Percentiles rank a stretch among this genome's conserved stretches.
Conservation (phyloP, 176 grass and related monocot species). For the Ensete ventricosum region DNA sequence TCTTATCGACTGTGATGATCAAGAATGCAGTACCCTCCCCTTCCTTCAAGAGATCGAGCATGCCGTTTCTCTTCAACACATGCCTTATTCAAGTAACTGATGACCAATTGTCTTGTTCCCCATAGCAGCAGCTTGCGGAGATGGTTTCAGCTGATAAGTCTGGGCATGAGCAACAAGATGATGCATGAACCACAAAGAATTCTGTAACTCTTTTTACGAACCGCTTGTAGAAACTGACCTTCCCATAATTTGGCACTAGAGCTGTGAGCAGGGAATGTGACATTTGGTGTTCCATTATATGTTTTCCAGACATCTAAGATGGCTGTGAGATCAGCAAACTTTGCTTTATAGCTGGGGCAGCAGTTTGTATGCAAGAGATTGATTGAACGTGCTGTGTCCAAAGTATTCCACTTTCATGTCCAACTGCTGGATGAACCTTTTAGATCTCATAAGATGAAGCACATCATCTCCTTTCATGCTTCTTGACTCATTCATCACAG, state of each 20-base stretch:
- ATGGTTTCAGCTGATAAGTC: constrained; percentile 27
- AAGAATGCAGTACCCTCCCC: constrained; percentile 46
- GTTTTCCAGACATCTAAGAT: background rate
- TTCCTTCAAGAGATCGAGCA: constrained; percentile 53
- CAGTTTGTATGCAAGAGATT: constrained; percentile 7
- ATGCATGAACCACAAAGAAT: background rate
- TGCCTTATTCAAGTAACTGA: constrained; percentile 62
- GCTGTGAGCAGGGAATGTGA: background rate
- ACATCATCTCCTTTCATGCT: background rate
- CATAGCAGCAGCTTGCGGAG: constrained; percentile 45
- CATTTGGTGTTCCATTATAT: background rate
- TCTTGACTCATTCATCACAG: background rate
- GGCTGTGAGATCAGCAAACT: constrained; percentile 4
- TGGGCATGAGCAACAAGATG: background rate
- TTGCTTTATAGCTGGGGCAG: background rate
- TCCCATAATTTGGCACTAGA: too few relatives aligned
- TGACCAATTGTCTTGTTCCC: constrained; percentile 51
- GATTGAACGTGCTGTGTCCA: background rate
- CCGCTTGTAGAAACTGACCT: too few relatives aligned
- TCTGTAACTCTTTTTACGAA: background rate
- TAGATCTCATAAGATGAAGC: background rate
- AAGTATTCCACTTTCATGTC: constrained; percentile 1
- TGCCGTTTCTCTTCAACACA: constrained; percentile 55
- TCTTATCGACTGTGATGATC: constrained; percentile 34
- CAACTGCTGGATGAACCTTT: too few relatives aligned